Evolutionary conservation across 805 yeast species (phyloP).

Genomic region (Cyberlindnera lachancei): DNA sequence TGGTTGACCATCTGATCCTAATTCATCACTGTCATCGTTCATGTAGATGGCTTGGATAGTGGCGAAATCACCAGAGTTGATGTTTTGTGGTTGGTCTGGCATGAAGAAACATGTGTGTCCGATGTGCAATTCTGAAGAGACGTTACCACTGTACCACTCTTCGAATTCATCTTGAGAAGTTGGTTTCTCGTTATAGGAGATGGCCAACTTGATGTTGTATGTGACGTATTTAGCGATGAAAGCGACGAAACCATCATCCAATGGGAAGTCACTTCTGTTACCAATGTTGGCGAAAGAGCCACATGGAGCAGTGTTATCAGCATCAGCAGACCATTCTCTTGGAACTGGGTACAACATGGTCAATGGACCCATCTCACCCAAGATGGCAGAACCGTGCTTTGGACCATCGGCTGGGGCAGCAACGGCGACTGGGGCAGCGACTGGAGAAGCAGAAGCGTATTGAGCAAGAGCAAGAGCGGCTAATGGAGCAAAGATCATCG

Average conservation of each 20-base stretch:
- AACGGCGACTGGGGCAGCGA: slow-evolving; percentile 16
- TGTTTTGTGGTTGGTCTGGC: slow-evolving; percentile 33
- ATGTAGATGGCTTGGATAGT: slow-evolving; percentile 37
- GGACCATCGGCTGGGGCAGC: slow-evolving; percentile 9
- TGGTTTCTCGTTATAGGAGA: slow-evolving; percentile 34
- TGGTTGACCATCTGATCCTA: slow-evolving; percentile 23
- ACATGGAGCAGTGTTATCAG: slow-evolving; percentile 39
- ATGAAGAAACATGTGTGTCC: slow-evolving; percentile 41
- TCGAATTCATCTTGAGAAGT: slow-evolving; percentile 32
- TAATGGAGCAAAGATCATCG: slow-evolving; percentile 8
- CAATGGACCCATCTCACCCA: slow-evolving; percentile 23
- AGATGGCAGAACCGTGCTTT: slow-evolving; percentile 22
- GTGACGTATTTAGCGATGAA: slow-evolving; percentile 35
- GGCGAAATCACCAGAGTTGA: slow-evolving; percentile 33
- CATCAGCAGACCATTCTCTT: slow-evolving; percentile 39
- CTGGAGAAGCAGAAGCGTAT: slow-evolving; percentile 16
- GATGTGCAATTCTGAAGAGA: slow-evolving; percentile 31
- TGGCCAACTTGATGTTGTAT: slow-evolving; percentile 32
- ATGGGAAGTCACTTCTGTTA: slow-evolving; percentile 38
- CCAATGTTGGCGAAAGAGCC: slow-evolving; percentile 29
- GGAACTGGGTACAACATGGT: slow-evolving; percentile 32
- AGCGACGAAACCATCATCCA: slow-evolving; percentile 40
- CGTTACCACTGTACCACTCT: slow-evolving; percentile 31
- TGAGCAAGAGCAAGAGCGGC: slow-evolving; percentile 13
- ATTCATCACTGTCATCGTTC: slow-evolving; percentile 24